phyloP scores from a whole-genome alignment of 2,329 filamentous ascomycete species.

The Esteya vermicola region DNA sequence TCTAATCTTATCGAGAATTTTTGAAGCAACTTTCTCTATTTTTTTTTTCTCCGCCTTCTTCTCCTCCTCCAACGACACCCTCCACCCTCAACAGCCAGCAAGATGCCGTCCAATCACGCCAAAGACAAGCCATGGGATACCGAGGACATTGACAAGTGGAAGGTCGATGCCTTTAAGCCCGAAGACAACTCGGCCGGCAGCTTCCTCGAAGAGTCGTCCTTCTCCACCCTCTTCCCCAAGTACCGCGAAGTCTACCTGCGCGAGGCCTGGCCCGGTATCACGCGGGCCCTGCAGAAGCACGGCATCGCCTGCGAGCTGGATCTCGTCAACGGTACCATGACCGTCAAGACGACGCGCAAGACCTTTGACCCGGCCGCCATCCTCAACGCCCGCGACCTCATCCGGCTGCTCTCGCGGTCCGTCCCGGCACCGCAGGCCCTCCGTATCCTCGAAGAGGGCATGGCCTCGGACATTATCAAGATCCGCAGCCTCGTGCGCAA shows the following conservation, averaged over 20 bases:
- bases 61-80: not conserved
- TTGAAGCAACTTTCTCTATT: not conserved
- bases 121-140: slow-evolving; percentile 91
- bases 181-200: slow-evolving; percentile 75
- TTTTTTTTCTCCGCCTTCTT: not conserved
- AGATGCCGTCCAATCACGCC: slow-evolving; percentile 80
- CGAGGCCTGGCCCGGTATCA: slow-evolving; percentile 86
- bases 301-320: slow-evolving; percentile 88
- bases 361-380: slow-evolving; percentile 88
- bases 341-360: slow-evolving; percentile 84
- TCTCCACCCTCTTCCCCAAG: slow-evolving; percentile 79
- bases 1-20: slow-evolving; percentile 3
- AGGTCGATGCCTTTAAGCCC: slow-evolving; percentile 72
- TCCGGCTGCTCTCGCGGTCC: slow-evolving; percentile 80
- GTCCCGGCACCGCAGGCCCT: slow-evolving; percentile 88
- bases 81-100: too few species aligned
- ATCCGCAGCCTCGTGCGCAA: slow-evolving; percentile 80
- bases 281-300: slow-evolving; percentile 68
- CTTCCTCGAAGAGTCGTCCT: slow-evolving; percentile 87
- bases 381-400: slow-evolving; percentile 83
- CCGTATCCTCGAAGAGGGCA: slow-evolving; percentile 73
- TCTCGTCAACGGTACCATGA: slow-evolving; percentile 92
- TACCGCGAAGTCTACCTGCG: slow-evolving; percentile 91
- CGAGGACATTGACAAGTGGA: slow-evolving; percentile 96
- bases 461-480: slow-evolving; percentile 88